Conservation (phyloP, 768 basidiomycete species). For the Xerocomellus amylosporus region DNA sequence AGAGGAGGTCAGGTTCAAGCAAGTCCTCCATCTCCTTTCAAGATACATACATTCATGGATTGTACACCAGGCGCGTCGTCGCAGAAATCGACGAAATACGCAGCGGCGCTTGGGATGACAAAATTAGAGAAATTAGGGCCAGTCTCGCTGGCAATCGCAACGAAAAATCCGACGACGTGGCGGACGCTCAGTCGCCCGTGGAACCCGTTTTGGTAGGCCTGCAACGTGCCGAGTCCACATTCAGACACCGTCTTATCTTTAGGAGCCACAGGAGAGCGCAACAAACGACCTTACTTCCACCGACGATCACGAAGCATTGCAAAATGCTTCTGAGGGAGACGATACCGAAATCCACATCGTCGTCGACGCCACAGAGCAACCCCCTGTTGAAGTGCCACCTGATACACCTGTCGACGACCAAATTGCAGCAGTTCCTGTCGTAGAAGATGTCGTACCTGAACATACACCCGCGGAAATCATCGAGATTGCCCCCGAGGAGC, state of each 20-base stretch:
- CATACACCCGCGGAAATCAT: slow-evolving; percentile 2
- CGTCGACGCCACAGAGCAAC: slow-evolving; percentile 7
- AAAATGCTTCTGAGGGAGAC: slow-evolving; percentile 2
- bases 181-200: not conserved
- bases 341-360: not conserved
- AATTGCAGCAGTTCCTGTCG: not conserved
- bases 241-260: not conserved
- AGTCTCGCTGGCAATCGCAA: slow-evolving; percentile 24
- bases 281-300: slow-evolving; percentile 1
- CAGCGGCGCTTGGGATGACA: slow-evolving; percentile 60
- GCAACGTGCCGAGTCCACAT: not conserved
- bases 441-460: slow-evolving; percentile 9
- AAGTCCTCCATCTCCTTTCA: slow-evolving; percentile 14
- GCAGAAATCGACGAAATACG: slow-evolving; percentile 78
- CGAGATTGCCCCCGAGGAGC: slow-evolving; percentile 11
- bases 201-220: slow-evolving; percentile 12
- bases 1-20: slow-evolving; percentile 83
- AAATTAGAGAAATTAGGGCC: slow-evolving; percentile 44
- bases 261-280: slow-evolving; percentile 12
- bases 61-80: slow-evolving; percentile 49
- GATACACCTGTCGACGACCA: slow-evolving; percentile 8
- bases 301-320: slow-evolving; percentile 1
- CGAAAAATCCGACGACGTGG: slow-evolving; percentile 6
- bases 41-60: not conserved
- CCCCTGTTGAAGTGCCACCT: not conserved